A percentile compares a stretch with the other conserved stretches of the same genome.
These are phyloP conservation scores for Saccharomycopsis sp. DNA, from an alignment of 805 yeast genomes.

Conservation along the genomic window DNA sequence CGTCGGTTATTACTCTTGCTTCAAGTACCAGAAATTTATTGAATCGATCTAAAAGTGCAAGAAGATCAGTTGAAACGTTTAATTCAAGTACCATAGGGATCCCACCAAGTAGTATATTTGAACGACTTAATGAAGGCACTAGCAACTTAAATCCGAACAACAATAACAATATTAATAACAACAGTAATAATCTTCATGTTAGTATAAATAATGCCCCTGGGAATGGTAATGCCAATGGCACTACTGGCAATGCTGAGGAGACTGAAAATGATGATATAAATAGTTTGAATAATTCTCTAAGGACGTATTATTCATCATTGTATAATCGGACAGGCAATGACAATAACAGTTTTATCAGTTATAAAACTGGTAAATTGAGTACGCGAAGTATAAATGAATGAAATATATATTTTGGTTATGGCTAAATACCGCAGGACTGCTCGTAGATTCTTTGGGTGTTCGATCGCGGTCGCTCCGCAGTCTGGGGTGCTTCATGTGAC, in stretches of 20 bases:
- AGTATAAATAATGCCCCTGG: not conserved
- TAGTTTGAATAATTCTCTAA: conserved; percentile 18
- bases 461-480: not conserved
- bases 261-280: conserved; percentile 14
- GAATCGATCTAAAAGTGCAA: conserved; percentile 19
- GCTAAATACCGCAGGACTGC: not conserved
- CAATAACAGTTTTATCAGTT: conserved; percentile 13
- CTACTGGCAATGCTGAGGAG: not conserved
- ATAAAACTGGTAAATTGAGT: conserved; percentile 14
- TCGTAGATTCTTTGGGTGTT: not conserved
- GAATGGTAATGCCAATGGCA: not conserved
- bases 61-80: conserved; percentile 21
- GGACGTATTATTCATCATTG: conserved; percentile 11
- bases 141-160: not conserved
- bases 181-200: not conserved
- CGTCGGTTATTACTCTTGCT: conserved; percentile 20
- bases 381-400: not conserved
- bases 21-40: conserved; percentile 18
- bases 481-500: too few species aligned
- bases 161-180: not conserved
- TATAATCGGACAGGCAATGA: conserved; percentile 9
- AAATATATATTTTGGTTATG: not conserved
- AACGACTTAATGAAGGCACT: conserved; percentile 19
- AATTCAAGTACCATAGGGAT: conserved; percentile 22
- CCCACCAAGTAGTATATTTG: conserved; percentile 21